These are phyloP conservation scores for Suillus ampliporus DNA, from an alignment of 768 basidiomycete genomes.

Conservation along the genomic window DNA sequence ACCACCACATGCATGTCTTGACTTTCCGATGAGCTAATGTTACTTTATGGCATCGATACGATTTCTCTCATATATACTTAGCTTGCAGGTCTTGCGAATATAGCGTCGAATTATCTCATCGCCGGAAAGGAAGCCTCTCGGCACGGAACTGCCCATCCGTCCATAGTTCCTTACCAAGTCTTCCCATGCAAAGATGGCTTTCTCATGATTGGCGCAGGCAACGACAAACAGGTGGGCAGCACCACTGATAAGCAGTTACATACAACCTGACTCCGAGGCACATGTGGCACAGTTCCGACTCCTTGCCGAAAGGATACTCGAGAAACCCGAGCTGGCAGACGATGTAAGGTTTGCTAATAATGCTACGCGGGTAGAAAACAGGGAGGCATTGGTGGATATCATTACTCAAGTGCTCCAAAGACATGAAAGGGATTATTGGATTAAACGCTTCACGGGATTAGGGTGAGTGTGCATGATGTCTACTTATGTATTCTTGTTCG, in stretches of 20 bases:
- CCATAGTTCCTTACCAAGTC: conserved; percentile 92
- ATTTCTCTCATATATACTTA: conserved; percentile 34
- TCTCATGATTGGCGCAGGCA: conserved; percentile 93
- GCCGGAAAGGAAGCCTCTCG: conserved; percentile 81
- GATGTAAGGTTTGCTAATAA: conserved; percentile 78
- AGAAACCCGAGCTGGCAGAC: conserved; percentile 58
- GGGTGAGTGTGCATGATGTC: conserved; percentile 58
- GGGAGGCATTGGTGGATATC: conserved; percentile 67
- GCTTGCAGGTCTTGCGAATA: conserved; percentile 91
- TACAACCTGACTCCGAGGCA: conserved; percentile 16
- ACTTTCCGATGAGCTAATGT: conserved; percentile 1
- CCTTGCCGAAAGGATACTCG: conserved; percentile 67
- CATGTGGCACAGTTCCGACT: conserved; percentile 62
- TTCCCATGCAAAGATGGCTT: conserved; percentile 88
- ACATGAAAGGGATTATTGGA: conserved; percentile 73
- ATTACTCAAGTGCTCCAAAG: conserved; percentile 67
- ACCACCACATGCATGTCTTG: background rate
- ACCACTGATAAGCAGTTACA: conserved; percentile 2
- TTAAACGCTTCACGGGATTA: conserved; percentile 72
- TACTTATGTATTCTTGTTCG: conserved; percentile 11
- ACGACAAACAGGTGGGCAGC: conserved; percentile 73
- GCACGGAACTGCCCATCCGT: conserved; percentile 93
- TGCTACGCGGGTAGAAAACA: conserved; percentile 74
- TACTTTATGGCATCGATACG: background rate
- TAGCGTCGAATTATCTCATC: conserved; percentile 92